Percentiles rank a stretch among this genome's conserved stretches.
Evolutionary conservation across 2,329 filamentous ascomycete genomes (phyloP).

Genomic region (Colletotrichum agaves): DNA sequence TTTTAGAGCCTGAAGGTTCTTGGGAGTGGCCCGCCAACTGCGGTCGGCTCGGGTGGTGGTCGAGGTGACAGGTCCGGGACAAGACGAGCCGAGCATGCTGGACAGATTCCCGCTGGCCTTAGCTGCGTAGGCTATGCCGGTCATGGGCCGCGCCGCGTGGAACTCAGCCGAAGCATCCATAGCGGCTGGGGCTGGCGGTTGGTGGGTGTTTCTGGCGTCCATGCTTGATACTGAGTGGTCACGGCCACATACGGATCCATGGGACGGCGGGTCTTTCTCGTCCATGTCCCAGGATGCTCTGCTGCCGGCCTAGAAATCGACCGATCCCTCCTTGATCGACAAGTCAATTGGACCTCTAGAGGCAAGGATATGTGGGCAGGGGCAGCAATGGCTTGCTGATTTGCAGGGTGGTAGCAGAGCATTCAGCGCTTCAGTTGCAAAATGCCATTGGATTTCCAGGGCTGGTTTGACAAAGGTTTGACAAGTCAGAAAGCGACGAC

Average conservation of each 20-base stretch:
- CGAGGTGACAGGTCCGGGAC: conserved; percentile 11
- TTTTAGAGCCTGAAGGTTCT: background rate
- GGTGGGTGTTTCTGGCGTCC: background rate
- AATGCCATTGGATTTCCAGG: conserved; percentile 2
- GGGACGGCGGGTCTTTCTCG: background rate
- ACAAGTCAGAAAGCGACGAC: conserved; percentile 1
- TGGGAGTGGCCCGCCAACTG: conserved; percentile 12
- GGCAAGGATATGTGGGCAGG: conserved; percentile 12
- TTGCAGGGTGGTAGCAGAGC: conserved; percentile 9
- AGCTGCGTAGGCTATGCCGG: conserved; percentile 9
- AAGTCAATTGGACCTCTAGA: background rate
- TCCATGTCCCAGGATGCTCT: conserved; percentile 26
- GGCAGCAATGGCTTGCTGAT: conserved; percentile 14
- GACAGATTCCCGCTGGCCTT: background rate
- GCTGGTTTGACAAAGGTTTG: background rate
- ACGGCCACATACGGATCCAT: background rate
- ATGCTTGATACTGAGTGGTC: background rate
- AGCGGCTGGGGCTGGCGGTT: background rate
- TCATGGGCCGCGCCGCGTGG: conserved; percentile 25
- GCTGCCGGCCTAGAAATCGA: conserved; percentile 16
- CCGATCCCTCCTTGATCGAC: conserved; percentile 16
- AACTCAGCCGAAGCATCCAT: conserved; percentile 18
- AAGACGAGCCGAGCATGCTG: background rate
- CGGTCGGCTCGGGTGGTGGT: background rate
- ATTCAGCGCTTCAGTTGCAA: conserved; percentile 4